Evolutionary conservation across 352 stramenopile genomes (phyloP).

Genomic region (Phytopythium sindhum): DNA sequence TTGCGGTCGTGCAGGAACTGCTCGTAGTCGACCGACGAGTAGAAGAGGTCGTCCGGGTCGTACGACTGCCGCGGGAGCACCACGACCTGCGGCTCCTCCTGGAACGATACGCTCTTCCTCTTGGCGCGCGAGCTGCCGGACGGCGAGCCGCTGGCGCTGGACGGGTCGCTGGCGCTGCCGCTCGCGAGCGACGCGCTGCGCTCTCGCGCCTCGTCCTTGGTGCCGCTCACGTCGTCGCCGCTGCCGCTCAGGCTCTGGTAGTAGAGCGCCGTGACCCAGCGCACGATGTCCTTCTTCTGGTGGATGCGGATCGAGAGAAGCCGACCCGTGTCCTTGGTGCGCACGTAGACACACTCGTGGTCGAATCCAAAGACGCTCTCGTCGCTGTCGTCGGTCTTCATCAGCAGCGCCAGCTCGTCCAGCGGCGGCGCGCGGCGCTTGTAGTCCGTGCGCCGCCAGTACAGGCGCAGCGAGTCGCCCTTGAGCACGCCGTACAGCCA

Average conservation of each 20-base stretch:
- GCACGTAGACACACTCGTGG: conserved; percentile 57
- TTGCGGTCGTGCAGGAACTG: conserved; percentile 47
- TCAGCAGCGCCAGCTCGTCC: conserved; percentile 36
- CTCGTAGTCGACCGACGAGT: conserved; percentile 52
- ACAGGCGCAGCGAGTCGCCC: conserved; percentile 40
- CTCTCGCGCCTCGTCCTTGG: not conserved
- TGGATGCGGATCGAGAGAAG: conserved; percentile 52
- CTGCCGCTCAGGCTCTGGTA: conserved; percentile 42
- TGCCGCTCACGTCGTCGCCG: not conserved
- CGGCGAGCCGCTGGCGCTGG: not conserved
- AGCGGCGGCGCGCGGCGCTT: conserved; percentile 46
- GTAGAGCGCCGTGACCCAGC: conserved; percentile 60
- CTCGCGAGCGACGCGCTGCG: conserved; percentile 1
- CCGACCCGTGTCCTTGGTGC: conserved; percentile 29
- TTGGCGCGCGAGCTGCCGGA: conserved; percentile 8
- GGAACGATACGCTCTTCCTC: conserved; percentile 53
- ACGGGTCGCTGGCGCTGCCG: conserved; percentile 2
- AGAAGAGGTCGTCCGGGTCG: conserved; percentile 51
- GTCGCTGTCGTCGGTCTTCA: conserved; percentile 31
- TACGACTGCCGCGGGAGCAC: conserved; percentile 41
- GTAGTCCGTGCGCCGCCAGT: conserved; percentile 54
- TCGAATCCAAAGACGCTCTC: conserved; percentile 63
- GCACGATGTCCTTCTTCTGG: conserved; percentile 59
- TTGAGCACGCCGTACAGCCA: conserved; percentile 57
- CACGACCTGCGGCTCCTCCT: conserved; percentile 45